Percentiles rank a stretch among this genome's conserved stretches.
phyloP scores from a whole-genome alignment of 2,329 filamentous ascomycete genomes.

The Nectriaceae sp. region DNA sequence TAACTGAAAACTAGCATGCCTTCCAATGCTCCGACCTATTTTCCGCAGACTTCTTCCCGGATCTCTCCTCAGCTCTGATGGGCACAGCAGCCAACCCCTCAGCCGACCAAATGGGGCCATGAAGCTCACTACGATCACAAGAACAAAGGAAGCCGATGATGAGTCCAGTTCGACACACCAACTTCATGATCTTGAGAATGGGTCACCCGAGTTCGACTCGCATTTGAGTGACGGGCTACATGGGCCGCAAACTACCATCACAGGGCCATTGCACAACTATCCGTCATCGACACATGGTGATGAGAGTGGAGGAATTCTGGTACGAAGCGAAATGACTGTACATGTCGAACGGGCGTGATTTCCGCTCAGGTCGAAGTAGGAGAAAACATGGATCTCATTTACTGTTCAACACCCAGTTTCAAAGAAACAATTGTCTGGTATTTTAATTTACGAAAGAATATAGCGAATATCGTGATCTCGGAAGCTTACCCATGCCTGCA shows the following conservation, averaged over 20 bases:
- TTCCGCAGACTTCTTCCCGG: conserved; percentile 19
- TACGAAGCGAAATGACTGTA: conserved; percentile 14
- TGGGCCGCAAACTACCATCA: conserved; percentile 14
- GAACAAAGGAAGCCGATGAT: conserved; percentile 12
- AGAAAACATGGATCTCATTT: too few relatives aligned
- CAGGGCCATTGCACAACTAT: conserved; percentile 20
- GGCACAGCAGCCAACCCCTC: conserved; percentile 11
- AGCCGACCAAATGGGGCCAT: conserved; percentile 18
- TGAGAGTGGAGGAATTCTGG: conserved; percentile 12
- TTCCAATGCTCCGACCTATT: conserved; percentile 24
- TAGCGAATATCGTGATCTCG: too few relatives aligned
- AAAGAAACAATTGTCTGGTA: too few relatives aligned
- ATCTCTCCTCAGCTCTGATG: conserved; percentile 20
- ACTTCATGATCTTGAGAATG: background rate
- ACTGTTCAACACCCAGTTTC: too few relatives aligned
- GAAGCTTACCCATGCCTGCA: too few relatives aligned
- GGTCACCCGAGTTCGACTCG: conserved; percentile 7
- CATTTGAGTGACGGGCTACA: conserved; percentile 16
- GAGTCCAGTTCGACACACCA: conserved; percentile 21
- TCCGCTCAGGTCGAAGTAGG: too few relatives aligned
- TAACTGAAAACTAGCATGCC: conserved; percentile 11
- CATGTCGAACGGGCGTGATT: conserved; percentile 8
- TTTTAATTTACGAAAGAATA: too few relatives aligned
- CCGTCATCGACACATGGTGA: conserved; percentile 15
- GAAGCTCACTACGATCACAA: conserved; percentile 15